Conservation (phyloP, 2,329 filamentous ascomycete species). For the Polychaeton citri region DNA sequence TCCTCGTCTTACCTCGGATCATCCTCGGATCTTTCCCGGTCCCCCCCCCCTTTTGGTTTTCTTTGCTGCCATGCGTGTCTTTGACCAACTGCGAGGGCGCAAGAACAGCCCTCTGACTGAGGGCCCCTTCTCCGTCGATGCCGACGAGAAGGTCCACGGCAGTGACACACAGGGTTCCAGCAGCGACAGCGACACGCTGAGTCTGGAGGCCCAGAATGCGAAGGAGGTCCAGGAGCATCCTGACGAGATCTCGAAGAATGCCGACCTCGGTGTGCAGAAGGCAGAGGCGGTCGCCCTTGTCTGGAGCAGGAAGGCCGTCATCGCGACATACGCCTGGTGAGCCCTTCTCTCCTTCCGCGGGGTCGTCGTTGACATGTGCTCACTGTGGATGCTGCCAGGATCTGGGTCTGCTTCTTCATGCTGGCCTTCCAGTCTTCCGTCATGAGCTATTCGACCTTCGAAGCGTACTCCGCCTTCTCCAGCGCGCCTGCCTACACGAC, state of each 20-base stretch:
- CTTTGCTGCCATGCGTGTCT: not conserved
- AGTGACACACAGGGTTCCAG: slow-evolving; percentile 4
- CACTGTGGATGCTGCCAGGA: slow-evolving; percentile 11
- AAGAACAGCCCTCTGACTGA: not conserved
- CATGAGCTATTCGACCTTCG: slow-evolving; percentile 12
- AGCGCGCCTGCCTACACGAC: slow-evolving; percentile 11
- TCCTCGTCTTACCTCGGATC: not conserved
- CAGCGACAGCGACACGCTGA: slow-evolving; percentile 10
- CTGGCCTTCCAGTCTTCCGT: slow-evolving; percentile 21
- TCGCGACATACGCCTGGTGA: slow-evolving; percentile 15
- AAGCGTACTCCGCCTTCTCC: slow-evolving; percentile 18
- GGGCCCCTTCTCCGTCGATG: not conserved
- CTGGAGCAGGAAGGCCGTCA: slow-evolving; percentile 16
- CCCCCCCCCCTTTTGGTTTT: not conserved
- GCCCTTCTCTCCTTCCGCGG: too few relatives aligned
- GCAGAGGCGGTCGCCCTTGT: slow-evolving; percentile 19
- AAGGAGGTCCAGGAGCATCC: slow-evolving; percentile 17
- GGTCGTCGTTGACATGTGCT: not conserved
- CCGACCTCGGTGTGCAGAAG: slow-evolving; percentile 17
- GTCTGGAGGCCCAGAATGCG: slow-evolving; percentile 19
- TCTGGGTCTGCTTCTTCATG: slow-evolving; percentile 25
- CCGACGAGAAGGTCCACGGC: not conserved
- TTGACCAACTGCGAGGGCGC: not conserved
- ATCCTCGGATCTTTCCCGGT: not conserved
- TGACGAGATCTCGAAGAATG: slow-evolving; percentile 14